phyloP scores from a whole-genome alignment of 345 rosid species.

The Lumnitzera littorea region DNA sequence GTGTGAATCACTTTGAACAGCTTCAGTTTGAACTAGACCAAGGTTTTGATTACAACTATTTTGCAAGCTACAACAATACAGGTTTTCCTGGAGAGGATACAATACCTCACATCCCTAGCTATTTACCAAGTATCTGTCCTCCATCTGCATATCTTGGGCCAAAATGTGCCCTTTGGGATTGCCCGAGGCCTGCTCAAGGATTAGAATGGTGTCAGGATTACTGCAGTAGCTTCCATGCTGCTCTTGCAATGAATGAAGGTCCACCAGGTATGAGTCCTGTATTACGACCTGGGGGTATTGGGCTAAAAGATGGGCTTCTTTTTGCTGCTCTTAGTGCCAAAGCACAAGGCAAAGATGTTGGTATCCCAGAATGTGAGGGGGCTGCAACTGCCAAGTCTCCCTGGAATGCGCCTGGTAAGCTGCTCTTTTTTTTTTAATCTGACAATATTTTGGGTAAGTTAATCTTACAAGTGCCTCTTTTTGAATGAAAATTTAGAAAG shows the following conservation, averaged over 20 bases:
- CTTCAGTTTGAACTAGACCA: conserved; percentile 62
- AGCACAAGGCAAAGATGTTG: conserved; percentile 80
- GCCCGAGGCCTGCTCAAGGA: conserved; percentile 93
- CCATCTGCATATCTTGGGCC: conserved; percentile 97
- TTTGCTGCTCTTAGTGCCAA: conserved; percentile 84
- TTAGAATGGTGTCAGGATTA: conserved; percentile 79
- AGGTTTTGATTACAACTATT: conserved; percentile 57
- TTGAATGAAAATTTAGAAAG: neutral
- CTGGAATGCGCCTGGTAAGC: conserved; percentile 96
- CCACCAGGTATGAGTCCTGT: conserved; percentile 92
- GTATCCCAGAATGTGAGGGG: conserved; percentile 99
- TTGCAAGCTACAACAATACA: conserved; percentile 34
- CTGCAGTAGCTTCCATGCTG: conserved; percentile 90
- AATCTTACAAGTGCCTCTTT: neutral
- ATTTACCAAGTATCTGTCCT: conserved; percentile 59
- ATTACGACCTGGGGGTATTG: conserved; percentile 85
- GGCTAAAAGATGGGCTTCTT: conserved; percentile 80
- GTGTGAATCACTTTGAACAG: conserved; percentile 43
- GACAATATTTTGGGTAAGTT: neutral
- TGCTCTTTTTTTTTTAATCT: conserved; percentile 6
- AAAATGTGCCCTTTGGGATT: conserved; percentile 98
- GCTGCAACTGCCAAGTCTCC: conserved; percentile 99
- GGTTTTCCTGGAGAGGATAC: conserved; percentile 47
- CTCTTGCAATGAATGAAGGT: conserved; percentile 80
- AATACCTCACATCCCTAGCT: conserved; percentile 40